These are phyloP conservation scores for Heteromeles arbutifolia DNA, from an alignment of 306 rosid genomes.

Conservation along the genomic window DNA sequence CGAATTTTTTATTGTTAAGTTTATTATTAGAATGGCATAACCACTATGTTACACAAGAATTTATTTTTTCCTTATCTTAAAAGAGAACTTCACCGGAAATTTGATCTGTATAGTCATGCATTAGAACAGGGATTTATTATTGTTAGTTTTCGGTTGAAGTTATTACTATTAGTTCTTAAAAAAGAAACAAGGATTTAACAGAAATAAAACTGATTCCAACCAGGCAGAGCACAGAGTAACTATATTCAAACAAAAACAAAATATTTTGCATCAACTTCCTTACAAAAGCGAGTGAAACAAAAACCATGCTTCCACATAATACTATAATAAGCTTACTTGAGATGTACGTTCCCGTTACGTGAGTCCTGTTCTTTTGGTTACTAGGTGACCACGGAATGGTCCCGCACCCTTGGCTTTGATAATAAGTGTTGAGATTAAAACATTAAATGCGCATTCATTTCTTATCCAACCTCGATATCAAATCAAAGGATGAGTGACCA, in stretches of 20 bases:
- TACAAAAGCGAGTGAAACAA: background rate
- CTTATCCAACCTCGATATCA: background rate
- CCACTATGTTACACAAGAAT: background rate
- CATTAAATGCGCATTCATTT: background rate
- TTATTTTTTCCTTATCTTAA: background rate
- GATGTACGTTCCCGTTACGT: background rate
- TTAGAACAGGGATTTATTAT: background rate
- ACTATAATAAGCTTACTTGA: constrained; percentile 5
- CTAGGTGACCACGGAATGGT: background rate
- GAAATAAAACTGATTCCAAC: background rate
- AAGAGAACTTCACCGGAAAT: too few species aligned
- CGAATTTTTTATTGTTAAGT: too few species aligned
- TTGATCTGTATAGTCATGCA: background rate
- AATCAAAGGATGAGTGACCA: background rate
- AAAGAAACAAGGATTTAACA: background rate
- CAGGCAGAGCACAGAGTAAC: background rate
- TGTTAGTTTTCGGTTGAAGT: background rate
- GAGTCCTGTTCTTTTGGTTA: background rate
- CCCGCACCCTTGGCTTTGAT: background rate
- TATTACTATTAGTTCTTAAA: background rate
- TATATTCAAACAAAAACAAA: background rate
- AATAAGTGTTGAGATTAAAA: background rate
- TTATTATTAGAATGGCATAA: background rate
- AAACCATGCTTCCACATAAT: background rate
- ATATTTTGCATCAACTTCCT: background rate